These are phyloP conservation scores for Aspergillus alliaceus DNA, from an alignment of 2,329 filamentous ascomycete genomes.

Conservation along the genomic window DNA sequence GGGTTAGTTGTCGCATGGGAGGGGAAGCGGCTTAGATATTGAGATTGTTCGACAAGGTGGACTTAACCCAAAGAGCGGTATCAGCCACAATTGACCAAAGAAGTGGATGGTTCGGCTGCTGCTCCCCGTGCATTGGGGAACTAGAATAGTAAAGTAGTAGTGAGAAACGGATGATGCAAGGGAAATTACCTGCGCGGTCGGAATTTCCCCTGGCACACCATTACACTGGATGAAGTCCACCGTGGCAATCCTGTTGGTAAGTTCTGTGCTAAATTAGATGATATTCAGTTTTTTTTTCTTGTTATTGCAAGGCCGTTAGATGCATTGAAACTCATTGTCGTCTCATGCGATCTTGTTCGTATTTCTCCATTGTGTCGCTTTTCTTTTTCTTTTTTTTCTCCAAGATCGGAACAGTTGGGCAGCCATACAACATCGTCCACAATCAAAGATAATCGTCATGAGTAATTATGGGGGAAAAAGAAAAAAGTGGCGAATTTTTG, in stretches of 20 bases:
- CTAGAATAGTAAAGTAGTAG: background rate
- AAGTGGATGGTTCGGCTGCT: constrained; percentile 9
- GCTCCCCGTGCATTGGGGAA: constrained; percentile 4
- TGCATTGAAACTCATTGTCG: background rate
- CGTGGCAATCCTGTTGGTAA: constrained; percentile 1
- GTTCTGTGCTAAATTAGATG: constrained; percentile 9
- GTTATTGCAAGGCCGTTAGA: constrained; percentile 6
- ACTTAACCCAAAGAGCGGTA: constrained; percentile 11
- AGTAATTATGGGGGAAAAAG: background rate
- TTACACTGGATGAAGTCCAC: constrained; percentile 12
- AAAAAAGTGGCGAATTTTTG: constrained; percentile 8
- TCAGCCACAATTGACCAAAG: constrained; percentile 17
- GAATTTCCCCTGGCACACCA: constrained; percentile 7
- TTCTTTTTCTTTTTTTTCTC: background rate
- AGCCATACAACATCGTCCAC: constrained; percentile 4
- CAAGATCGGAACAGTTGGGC: constrained; percentile 8
- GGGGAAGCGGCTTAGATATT: background rate
- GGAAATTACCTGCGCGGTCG: constrained; percentile 15
- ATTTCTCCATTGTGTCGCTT: background rate
- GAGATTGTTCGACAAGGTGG: background rate
- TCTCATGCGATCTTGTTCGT: background rate
- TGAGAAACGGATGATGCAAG: constrained; percentile 15
- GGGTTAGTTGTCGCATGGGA: background rate
- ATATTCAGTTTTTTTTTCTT: background rate
- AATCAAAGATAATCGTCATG: constrained; percentile 6